Evolutionary conservation across 208 protist species (phyloP).

Genomic region (Acanthamoeba divionensis): DNA sequence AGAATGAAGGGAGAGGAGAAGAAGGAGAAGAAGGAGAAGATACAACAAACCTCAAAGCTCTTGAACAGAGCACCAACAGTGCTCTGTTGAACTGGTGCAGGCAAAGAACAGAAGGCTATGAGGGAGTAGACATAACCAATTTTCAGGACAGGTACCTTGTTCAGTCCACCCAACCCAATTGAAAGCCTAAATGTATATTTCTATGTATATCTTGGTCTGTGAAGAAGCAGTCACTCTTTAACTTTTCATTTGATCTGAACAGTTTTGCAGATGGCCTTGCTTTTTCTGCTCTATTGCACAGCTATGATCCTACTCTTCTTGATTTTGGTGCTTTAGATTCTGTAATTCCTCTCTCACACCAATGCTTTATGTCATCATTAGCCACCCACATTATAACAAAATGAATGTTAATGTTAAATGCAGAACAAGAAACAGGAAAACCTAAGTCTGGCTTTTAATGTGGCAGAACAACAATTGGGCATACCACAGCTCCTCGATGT

Average conservation of each 20-base stretch:
- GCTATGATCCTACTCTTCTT: background rate
- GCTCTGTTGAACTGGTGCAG: conserved; percentile 35
- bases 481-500: conserved; percentile 80
- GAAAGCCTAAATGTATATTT: background rate
- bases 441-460: conserved; percentile 76
- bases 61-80: background rate
- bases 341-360: background rate
- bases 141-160: background rate
- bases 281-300: conserved; percentile 25
- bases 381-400: background rate
- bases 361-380: background rate
- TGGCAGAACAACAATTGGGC: conserved; percentile 74
- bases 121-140: conserved; percentile 36
- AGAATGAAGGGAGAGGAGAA: background rate
- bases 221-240: background rate
- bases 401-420: background rate
- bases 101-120: conserved; percentile 5
- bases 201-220: background rate
- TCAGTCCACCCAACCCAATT: background rate
- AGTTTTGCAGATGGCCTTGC: conserved; percentile 34
- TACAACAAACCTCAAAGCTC: background rate
- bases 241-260: background rate
- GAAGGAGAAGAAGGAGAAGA: background rate
- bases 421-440: conserved; percentile 62
- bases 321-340: background rate